A percentile compares a stretch with the other conserved stretches of the same genome.
Conservation (phyloP, 352 stramenopile genomes). For the Pythium folliculosum region DNA sequence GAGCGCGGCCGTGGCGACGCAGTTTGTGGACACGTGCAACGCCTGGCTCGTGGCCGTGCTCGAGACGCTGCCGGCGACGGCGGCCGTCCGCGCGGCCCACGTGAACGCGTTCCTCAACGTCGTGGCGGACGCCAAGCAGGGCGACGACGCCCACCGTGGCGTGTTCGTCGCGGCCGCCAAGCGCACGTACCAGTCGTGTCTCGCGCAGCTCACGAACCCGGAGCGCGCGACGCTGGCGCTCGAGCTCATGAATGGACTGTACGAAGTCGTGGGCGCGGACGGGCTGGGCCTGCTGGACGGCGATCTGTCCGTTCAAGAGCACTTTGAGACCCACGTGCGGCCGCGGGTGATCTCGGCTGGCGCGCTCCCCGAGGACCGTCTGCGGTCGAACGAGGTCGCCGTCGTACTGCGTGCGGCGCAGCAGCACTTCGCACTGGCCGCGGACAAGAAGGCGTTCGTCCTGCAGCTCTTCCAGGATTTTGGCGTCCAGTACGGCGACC, state of each 20-base stretch:
- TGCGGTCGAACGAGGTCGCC: constrained; percentile 1
- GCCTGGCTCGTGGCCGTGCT: constrained; percentile 23
- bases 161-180: constrained; percentile 8
- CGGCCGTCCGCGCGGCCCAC: constrained; percentile 4
- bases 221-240: constrained; percentile 29
- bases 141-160: neutral
- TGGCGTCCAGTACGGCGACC: constrained; percentile 66
- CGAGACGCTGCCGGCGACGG: constrained; percentile 17
- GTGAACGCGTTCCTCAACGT: constrained; percentile 22
- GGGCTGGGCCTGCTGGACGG: constrained; percentile 5
- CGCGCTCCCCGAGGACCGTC: neutral
- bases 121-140: neutral
- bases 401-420: constrained; percentile 40
- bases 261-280: constrained; percentile 30
- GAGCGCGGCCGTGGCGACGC: constrained; percentile 13
- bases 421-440: constrained; percentile 51
- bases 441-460: constrained; percentile 70
- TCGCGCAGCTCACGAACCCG: constrained; percentile 14
- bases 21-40: constrained; percentile 14
- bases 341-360: constrained; percentile 38
- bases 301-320: constrained; percentile 14
- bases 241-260: constrained; percentile 49
- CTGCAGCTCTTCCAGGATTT: constrained; percentile 72
- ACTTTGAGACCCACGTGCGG: constrained; percentile 55
- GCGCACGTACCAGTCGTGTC: constrained; percentile 26